Evolutionary conservation across 2,329 filamentous ascomycete species (phyloP), one percentile per base, ranked within the genome.

Genomic region (Apiospora malaysiana): DNA sequence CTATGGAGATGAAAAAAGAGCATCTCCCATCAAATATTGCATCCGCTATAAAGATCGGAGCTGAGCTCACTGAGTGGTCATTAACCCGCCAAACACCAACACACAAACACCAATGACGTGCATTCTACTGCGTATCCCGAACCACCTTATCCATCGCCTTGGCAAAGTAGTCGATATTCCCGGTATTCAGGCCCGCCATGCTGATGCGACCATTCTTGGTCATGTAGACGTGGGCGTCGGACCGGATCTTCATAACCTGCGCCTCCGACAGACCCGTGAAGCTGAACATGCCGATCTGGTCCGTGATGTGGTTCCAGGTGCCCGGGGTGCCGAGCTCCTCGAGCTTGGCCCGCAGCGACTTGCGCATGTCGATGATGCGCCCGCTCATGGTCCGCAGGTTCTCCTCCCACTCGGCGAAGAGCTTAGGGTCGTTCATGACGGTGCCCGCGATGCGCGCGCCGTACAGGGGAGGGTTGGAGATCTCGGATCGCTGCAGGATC

Each of bases 261-360:
- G 88, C 80, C 83, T 94, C 92, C 16, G 82, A 88, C 80, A 97
- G 83, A 16, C 94, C 94, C 0, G 94, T 97, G 82, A 97, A 99
- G 82, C 92, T 95, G 85, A 99, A 99, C 96, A 99, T 99, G 85
- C 96, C 96, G 80, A 99, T 99, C 88, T 99, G 96, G 78, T 97
- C 93, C 21, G 95, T 98, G 81, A 99, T 97, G 84, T 99, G 96
- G 79, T 95, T 94, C 96, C 96, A 99, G 18, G 89, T 92, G 43
- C 95, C 95, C 0, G 95, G 95, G 0, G 96, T 98, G 42, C 89
- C 90, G 72, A 95, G 88, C 78, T 91, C 90, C 84, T 98, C 95
- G 14, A 99, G 89, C 82, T 95, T 94, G 70, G 85, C 84, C 68
- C 94, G 89, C 76, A 99, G 85, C 4, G 89, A 90, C 78, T 90